Conservation (phyloP, 2,329 filamentous ascomycete species). For the Harringtonia aguacate region DNA sequence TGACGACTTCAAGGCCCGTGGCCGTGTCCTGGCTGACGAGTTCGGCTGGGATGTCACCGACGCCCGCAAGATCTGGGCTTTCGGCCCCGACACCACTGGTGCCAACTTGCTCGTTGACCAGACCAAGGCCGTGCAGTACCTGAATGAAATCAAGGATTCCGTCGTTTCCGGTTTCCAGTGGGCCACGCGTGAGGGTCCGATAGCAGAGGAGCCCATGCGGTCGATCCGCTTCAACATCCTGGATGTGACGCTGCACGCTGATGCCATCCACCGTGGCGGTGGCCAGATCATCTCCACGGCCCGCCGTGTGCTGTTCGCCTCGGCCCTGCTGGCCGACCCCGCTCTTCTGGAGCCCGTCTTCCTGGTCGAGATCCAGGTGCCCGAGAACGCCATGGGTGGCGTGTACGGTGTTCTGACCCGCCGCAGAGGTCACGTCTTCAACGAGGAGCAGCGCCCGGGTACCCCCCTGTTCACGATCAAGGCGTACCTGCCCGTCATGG, state of each 20-base stretch:
- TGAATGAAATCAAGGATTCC: slow-evolving; percentile 99
- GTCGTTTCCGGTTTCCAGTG: slow-evolving; percentile 99
- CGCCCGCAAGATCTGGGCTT: slow-evolving; percentile 99
- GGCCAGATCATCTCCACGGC: slow-evolving; percentile 97
- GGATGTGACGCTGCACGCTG: slow-evolving; percentile 98
- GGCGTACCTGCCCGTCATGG: slow-evolving; percentile 29
- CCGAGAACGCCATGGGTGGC: slow-evolving; percentile 98
- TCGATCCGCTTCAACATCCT: slow-evolving; percentile 96
- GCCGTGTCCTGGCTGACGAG: slow-evolving; percentile 91
- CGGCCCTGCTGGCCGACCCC: slow-evolving; percentile 82
- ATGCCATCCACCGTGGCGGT: slow-evolving; percentile 99
- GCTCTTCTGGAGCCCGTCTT: slow-evolving; percentile 94
- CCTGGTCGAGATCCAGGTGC: slow-evolving; percentile 98
- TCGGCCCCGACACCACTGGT: slow-evolving; percentile 94
- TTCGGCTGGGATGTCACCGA: slow-evolving; percentile 99
- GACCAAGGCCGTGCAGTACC: slow-evolving; percentile 99
- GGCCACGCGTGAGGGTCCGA: slow-evolving; percentile 93
- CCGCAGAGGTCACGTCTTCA: slow-evolving; percentile 97
- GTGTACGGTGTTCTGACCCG: slow-evolving; percentile 99
- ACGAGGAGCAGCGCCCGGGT: slow-evolving; percentile 94
- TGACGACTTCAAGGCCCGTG: slow-evolving; percentile 98
- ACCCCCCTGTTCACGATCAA: slow-evolving; percentile 97
- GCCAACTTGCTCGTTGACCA: slow-evolving; percentile 98
- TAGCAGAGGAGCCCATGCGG: slow-evolving; percentile 98
- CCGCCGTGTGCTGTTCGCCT: slow-evolving; percentile 93